Base-by-base conservation (phyloP, 2,329 filamentous ascomycete species). In the Talaromyces verruculosus region DNA sequence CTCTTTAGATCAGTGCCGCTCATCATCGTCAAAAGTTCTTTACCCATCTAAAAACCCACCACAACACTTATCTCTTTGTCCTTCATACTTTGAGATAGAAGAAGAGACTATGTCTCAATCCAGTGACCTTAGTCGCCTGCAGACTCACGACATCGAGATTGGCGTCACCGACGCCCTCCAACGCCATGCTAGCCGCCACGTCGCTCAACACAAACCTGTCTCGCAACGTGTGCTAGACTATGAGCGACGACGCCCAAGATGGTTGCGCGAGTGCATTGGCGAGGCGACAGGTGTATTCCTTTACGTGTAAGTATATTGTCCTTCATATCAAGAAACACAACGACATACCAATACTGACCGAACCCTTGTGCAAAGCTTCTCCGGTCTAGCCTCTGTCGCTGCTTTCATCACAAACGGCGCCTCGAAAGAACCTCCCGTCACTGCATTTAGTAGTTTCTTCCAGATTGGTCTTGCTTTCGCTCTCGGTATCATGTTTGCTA, bases 241-340 rank as follows among this genome's bases (percentile, higher is more conserved):
- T 67, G 85, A 88, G 72, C 80, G 83, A 68, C 66, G 75, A 2
- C 78, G 85, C 59, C 85, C 85, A 11, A 77, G 83, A 65, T 84
- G 83, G 79, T 74, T 87, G 43, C 77, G 85, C 61, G 84, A 87
- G 71, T 84, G 83, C 76, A 77, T 83, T 68, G 85, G 83, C 3
- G 85, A 88, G 72, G 84, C 84, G 3, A 83, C 83, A 0, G 85
- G 85, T 2, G 84, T 86, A 3, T 87, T 87, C 77, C 84, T 85
- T 71, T 86, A 84, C 71, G 83, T 83, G 74, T 80, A 65, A 61
- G 72, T 70, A 8, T 70, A 8, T 22, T 25, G 6, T 61, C 39
- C 45, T 11, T 47, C n/a, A 8, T 47, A 35, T 39, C 17, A 33
- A 17, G 19, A 7, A 37, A 37, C 35, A 55, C 17, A 19, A 6